A percentile compares a stretch with the other conserved stretches of the same genome.
Evolutionary conservation across 768 basidiomycete species (phyloP).

Genomic region (Dentipellis fragilis): DNA sequence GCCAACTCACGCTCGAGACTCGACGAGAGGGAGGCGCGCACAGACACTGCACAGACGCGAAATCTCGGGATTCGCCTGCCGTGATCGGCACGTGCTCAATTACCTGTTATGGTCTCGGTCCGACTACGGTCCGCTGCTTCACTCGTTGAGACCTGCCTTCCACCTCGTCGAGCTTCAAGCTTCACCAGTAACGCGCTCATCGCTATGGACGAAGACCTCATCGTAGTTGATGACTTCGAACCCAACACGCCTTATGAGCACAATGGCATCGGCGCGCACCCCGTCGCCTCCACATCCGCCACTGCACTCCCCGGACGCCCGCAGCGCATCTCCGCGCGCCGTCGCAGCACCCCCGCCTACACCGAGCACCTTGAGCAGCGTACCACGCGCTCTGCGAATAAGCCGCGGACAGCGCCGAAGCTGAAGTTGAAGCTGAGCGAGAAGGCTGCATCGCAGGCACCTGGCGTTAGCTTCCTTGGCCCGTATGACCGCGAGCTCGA

Average conservation of each 20-base stretch:
- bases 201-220: constrained; percentile 46
- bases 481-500: constrained; percentile 91
- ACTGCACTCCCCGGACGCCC: constrained; percentile 12
- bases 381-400: constrained; percentile 28
- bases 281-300: constrained; percentile 4
- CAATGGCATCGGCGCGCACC: constrained; percentile 16
- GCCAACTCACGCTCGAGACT: too few species aligned
- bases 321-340: constrained; percentile 11
- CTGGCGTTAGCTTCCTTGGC: constrained; percentile 83
- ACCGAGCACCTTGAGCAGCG: constrained; percentile 22
- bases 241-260: constrained; percentile 26
- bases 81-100: not conserved
- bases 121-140: not conserved
- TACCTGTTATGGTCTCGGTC: not conserved
- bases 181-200: not conserved
- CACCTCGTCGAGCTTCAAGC: not conserved
- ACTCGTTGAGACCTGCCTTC: not conserved
- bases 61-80: not conserved
- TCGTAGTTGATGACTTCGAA: constrained; percentile 50
- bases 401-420: constrained; percentile 46
- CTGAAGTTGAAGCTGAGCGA: constrained; percentile 84
- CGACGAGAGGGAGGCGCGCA: not conserved
- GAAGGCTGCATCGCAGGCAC: constrained; percentile 69
- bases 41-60: not conserved
- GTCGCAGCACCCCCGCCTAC: constrained; percentile 17